Conservation (phyloP, 371 early-diverging fungal species). For the Rhizopus microsporus region DNA sequence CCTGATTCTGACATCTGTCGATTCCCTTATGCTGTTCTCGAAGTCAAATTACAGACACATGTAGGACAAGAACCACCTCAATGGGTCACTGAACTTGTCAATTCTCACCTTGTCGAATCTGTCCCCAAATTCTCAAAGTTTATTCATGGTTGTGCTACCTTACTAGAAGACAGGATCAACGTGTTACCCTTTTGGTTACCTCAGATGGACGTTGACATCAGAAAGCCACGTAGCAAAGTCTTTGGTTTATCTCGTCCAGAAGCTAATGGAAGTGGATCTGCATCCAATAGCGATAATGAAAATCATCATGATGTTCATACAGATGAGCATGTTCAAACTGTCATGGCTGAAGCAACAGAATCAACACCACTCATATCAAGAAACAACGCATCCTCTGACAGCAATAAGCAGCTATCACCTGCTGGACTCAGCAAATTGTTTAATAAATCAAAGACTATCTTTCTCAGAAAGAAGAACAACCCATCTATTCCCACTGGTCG, state of each 20-base stretch:
- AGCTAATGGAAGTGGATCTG: conserved; percentile 28
- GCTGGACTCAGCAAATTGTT: conserved; percentile 25
- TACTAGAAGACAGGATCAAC: conserved; percentile 86
- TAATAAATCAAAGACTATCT: conserved; percentile 23
- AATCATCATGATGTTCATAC: conserved; percentile 11
- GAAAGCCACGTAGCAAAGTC: conserved; percentile 60
- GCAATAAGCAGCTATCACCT: conserved; percentile 19
- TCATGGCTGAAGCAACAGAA: conserved; percentile 32
- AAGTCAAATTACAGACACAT: conserved; percentile 97
- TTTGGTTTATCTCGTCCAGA: conserved; percentile 49
- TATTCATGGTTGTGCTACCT: conserved; percentile 95
- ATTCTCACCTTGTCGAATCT: conserved; percentile 92
- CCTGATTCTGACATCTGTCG: conserved; percentile 85
- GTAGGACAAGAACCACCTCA: conserved; percentile 91
- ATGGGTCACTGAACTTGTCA: conserved; percentile 95
- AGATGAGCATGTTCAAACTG: conserved; percentile 38
- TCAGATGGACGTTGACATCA: conserved; percentile 96
- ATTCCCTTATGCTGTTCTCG: conserved; percentile 98
- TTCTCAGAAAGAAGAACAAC: conserved; percentile 1
- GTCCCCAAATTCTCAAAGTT: conserved; percentile 99
- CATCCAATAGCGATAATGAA: conserved; percentile 25
- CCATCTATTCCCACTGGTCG: neutral
- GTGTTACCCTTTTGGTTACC: conserved; percentile 98
- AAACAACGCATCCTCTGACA: neutral
- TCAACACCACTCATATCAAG: conserved; percentile 16